A percentile compares a stretch with the other conserved stretches of the same genome.
Conservation (phyloP, 768 basidiomycete species). For the Mycena floridula region DNA sequence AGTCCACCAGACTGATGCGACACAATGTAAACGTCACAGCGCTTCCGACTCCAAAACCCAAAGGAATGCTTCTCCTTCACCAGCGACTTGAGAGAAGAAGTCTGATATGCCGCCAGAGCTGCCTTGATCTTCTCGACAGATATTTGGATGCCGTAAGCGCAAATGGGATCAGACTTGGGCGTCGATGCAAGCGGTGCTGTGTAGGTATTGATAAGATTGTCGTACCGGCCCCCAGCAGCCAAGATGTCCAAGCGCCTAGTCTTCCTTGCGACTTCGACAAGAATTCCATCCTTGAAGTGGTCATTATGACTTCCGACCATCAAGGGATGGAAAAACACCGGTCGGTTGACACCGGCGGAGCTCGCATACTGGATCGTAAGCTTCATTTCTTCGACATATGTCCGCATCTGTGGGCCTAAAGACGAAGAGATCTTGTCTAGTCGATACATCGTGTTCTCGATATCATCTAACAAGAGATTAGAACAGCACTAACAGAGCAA, state of each 20-base stretch:
- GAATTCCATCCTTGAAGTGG: slow-evolving; percentile 67
- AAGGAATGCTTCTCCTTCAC: slow-evolving; percentile 79
- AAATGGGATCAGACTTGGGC: slow-evolving; percentile 44
- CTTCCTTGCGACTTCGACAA: slow-evolving; percentile 68
- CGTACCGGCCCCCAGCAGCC: slow-evolving; percentile 77
- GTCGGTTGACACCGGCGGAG: slow-evolving; percentile 56
- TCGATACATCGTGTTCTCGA: slow-evolving; percentile 47
- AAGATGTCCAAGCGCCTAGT: slow-evolving; percentile 65
- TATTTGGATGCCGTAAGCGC: slow-evolving; percentile 72
- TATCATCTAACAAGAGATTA: slow-evolving; percentile 39
- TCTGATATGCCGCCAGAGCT: slow-evolving; percentile 65
- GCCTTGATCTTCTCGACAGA: slow-evolving; percentile 72
- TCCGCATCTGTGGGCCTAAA: slow-evolving; percentile 40
- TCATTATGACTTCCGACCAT: slow-evolving; percentile 63
- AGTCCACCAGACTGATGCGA: slow-evolving; percentile 72
- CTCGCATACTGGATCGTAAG: slow-evolving; percentile 52
- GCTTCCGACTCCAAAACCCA: slow-evolving; percentile 84
- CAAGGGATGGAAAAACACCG: slow-evolving; percentile 64
- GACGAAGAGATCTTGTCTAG: slow-evolving; percentile 58
- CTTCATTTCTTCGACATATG: slow-evolving; percentile 56
- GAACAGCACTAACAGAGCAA: not conserved
- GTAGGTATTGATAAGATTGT: slow-evolving; percentile 59
- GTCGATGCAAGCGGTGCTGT: slow-evolving; percentile 50
- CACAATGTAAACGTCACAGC: slow-evolving; percentile 83
- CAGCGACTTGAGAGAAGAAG: slow-evolving; percentile 58